Evolutionary conservation across 1,284 basidiomycete species (phyloP), one percentile per base, ranked within the genome.

Genomic region (Tilletia caries): DNA sequence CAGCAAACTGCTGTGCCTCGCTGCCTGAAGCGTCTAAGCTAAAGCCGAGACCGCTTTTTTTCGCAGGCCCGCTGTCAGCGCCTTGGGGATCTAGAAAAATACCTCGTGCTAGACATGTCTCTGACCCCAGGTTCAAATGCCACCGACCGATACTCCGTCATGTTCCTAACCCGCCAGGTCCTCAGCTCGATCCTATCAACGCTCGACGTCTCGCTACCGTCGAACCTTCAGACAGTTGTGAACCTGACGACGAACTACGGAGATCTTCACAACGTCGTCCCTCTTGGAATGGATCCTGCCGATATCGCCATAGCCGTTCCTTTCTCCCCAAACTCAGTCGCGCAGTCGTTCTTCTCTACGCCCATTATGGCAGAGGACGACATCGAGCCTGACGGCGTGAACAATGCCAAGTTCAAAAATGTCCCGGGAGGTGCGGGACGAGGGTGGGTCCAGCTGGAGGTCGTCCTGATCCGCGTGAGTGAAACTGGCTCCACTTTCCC

Each of bases 291-390:
- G 54, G 20, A 18, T 27, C n/a, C 54, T 10, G 54, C 18, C 54
- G 54, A 60, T 10, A 25, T 60, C 5, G 54, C 54, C 20, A 60
- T 60, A 23, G 54, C 54, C 54, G n/a, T 27, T 15, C 23, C 29
- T 8, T 60, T 60, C 27, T 25, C n/a, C 27, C 12, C 54, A 27
- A 60, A 60, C 54, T 18, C n/a, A 13, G 54, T 60, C 27, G 54
- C 54, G 32, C 54, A 60, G 54, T 27, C 54, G 25, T 29, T 60
- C 54, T 60, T 60, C 54, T 60, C 54, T 4, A 27, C 5, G 27
- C 25, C 54, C 20, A 60, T 60, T 8, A 18, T 33, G 54, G 23
- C 54, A 27, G 54, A 60, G 54, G 54, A 60, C 29, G 54, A 60
- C 8, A 60, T 60, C 29, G 20, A 29, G 8, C 54, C 25, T 10